Conservation (phyloP, 495 filamentous ascomycete species). For the Pyronema domesticum region DNA sequence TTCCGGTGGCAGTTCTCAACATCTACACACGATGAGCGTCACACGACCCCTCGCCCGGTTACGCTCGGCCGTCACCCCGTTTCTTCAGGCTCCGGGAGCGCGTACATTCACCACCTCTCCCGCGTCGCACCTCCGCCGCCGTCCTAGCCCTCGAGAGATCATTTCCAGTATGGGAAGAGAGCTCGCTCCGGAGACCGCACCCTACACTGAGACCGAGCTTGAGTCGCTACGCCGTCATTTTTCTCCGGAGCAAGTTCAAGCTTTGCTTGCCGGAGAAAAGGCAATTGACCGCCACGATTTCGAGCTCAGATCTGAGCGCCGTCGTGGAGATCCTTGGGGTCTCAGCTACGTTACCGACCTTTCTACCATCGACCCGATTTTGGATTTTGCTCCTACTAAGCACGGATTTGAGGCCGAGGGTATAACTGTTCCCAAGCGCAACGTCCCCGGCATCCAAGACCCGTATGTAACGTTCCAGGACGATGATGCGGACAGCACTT, state of each 20-base stretch:
- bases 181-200: slow-evolving; percentile 19
- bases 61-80: slow-evolving; percentile 27
- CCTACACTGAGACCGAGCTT: slow-evolving; percentile 54
- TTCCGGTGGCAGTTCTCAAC: neutral
- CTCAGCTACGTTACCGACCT: slow-evolving; percentile 79
- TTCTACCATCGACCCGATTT: slow-evolving; percentile 49
- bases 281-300: slow-evolving; percentile 66
- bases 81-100: slow-evolving; percentile 23
- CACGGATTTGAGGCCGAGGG: slow-evolving; percentile 7
- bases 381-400: slow-evolving; percentile 46
- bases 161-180: neutral
- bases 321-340: slow-evolving; percentile 51
- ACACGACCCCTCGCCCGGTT: slow-evolving; percentile 41
- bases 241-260: slow-evolving; percentile 61
- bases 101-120: slow-evolving; percentile 20
- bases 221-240: slow-evolving; percentile 45
- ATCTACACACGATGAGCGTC: slow-evolving; percentile 35
- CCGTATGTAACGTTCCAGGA: slow-evolving; percentile 10
- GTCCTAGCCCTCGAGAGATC: slow-evolving; percentile 9
- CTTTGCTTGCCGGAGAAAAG: slow-evolving; percentile 69
- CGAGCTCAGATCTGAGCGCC: slow-evolving; percentile 42
- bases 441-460: slow-evolving; percentile 24
- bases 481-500: slow-evolving; percentile 33
- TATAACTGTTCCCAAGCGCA: slow-evolving; percentile 25
- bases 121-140: slow-evolving; percentile 2